A percentile compares a stretch with the other conserved stretches of the same genome.
Conservation (phyloP, 2,329 filamentous ascomycete species). For the Aspergillus neoniger region DNA sequence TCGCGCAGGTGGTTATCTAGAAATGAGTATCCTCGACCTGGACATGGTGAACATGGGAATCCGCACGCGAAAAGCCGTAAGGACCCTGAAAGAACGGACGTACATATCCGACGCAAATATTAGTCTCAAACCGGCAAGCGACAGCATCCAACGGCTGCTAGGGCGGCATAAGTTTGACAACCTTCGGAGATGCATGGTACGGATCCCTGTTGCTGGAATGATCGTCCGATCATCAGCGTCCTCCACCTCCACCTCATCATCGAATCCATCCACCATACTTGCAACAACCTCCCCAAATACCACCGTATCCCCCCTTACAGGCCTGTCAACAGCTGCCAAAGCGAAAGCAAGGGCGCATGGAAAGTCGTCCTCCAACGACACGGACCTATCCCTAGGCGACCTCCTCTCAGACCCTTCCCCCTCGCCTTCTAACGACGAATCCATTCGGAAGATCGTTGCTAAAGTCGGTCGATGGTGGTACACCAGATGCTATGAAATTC, state of each 20-base stretch:
- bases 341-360: slow-evolving; percentile 21
- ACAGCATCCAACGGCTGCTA: slow-evolving; percentile 50
- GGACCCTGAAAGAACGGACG: slow-evolving; percentile 49
- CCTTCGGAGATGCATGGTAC: slow-evolving; percentile 52
- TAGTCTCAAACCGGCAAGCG: slow-evolving; percentile 50
- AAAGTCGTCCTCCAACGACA: slow-evolving; percentile 40
- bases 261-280: slow-evolving; percentile 35
- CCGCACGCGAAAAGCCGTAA: slow-evolving; percentile 47
- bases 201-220: slow-evolving; percentile 51
- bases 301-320: slow-evolving; percentile 25
- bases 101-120: slow-evolving; percentile 45
- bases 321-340: slow-evolving; percentile 23
- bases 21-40: slow-evolving; percentile 52
- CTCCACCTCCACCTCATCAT: slow-evolving; percentile 43
- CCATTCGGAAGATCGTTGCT: slow-evolving; percentile 88
- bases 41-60: slow-evolving; percentile 55
- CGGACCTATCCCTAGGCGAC: slow-evolving; percentile 60
- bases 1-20: slow-evolving; percentile 51
- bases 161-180: slow-evolving; percentile 51
- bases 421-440: slow-evolving; percentile 72
- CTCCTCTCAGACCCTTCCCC: slow-evolving; percentile 72
- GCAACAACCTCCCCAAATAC: slow-evolving; percentile 29
- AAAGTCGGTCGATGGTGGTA: slow-evolving; percentile 97
- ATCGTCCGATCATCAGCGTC: slow-evolving; percentile 46
- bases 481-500: slow-evolving; percentile 81